Evolutionary conservation across 2,329 filamentous ascomycete genomes (phyloP).

Genomic region (Pseudogymnoascus sp.): DNA sequence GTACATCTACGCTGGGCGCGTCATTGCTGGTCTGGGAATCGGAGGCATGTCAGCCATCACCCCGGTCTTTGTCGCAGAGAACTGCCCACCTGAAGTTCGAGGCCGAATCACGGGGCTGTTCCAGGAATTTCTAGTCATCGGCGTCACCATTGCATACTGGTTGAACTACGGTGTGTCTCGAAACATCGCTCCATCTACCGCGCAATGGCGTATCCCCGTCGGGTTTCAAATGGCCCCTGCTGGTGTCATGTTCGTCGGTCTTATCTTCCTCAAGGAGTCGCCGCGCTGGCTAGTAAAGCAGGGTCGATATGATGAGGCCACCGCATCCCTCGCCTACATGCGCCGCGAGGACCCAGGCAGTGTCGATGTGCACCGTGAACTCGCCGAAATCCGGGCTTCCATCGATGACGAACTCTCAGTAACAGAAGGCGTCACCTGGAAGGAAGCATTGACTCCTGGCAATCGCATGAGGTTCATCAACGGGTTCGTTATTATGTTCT

Average conservation of each 20-base stretch:
- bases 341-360: constrained; percentile 52
- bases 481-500: constrained; percentile 37
- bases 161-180: constrained; percentile 39
- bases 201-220: constrained; percentile 43
- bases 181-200: constrained; percentile 31
- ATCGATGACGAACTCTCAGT: constrained; percentile 66
- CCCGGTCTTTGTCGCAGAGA: constrained; percentile 32
- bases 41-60: constrained; percentile 37
- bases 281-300: constrained; percentile 63
- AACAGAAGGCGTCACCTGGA: constrained; percentile 44
- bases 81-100: constrained; percentile 35
- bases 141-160: constrained; percentile 34
- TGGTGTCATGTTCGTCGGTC: constrained; percentile 58
- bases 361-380: constrained; percentile 50
- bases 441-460: constrained; percentile 37
- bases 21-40: constrained; percentile 40
- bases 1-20: constrained; percentile 34
- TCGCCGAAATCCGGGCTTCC: constrained; percentile 53
- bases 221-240: constrained; percentile 36
- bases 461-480: constrained; percentile 37
- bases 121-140: constrained; percentile 32
- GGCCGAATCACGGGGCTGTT: constrained; percentile 32
- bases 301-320: constrained; percentile 50
- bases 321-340: constrained; percentile 44
- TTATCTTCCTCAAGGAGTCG: constrained; percentile 59